phyloP scores from a whole-genome alignment of 805 yeast species.

The Wickerhamiella shivajii region DNA sequence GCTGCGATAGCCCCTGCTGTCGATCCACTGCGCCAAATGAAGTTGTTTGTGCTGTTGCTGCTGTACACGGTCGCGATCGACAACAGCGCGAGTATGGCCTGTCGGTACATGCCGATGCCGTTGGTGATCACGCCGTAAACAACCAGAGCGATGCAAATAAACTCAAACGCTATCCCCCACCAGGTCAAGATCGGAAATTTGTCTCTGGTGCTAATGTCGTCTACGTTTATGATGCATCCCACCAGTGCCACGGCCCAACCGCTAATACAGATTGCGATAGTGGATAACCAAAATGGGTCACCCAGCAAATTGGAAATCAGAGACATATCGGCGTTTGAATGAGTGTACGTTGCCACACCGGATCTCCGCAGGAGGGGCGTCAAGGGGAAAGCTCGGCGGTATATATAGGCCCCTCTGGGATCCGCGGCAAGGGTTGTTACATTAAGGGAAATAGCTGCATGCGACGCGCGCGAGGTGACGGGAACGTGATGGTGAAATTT shows the following conservation, averaged over 20 bases:
- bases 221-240: constrained; percentile 49
- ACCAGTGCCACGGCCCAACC: constrained; percentile 85
- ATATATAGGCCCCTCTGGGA: not conserved
- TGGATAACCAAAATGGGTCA: constrained; percentile 80
- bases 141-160: constrained; percentile 42
- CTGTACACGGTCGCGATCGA: constrained; percentile 71
- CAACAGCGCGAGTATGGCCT: constrained; percentile 35
- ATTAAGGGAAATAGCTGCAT: too few species aligned
- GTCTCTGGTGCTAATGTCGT: constrained; percentile 25
- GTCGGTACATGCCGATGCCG: constrained; percentile 53
- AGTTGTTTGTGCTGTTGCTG: constrained; percentile 65
- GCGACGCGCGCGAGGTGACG: too few species aligned
- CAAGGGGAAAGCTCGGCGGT: too few species aligned
- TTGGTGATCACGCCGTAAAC: constrained; percentile 41
- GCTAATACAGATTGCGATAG: constrained; percentile 54
- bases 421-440: too few species aligned
- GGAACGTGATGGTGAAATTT: too few species aligned
- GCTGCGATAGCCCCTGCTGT: constrained; percentile 80
- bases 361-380: not conserved
- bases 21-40: constrained; percentile 55
- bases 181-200: constrained; percentile 73
- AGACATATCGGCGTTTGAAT: too few species aligned
- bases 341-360: not conserved
- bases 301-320: constrained; percentile 38
- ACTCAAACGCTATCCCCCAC: constrained; percentile 89